These are phyloP conservation scores for Talaromyces sp. DNA, from an alignment of 2,329 filamentous ascomycete genomes.

Conservation along the genomic window DNA sequence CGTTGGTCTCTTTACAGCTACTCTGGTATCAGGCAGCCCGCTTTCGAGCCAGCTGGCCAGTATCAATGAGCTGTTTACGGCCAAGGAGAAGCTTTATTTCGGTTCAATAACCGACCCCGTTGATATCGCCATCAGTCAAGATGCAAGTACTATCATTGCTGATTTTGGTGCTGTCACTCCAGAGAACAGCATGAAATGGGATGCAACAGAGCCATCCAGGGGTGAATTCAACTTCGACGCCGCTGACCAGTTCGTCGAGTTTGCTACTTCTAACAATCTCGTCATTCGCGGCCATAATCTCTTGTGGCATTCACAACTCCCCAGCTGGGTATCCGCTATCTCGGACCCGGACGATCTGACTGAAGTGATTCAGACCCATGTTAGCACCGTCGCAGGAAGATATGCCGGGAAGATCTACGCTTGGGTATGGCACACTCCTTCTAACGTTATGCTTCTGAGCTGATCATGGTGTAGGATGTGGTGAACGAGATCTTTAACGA, in stretches of 20 bases:
- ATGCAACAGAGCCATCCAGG: conserved; percentile 55
- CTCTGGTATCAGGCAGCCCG: background rate
- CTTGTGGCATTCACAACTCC: conserved; percentile 45
- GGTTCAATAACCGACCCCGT: background rate
- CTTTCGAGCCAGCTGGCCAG: background rate
- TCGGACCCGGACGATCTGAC: conserved; percentile 18
- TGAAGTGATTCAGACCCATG: conserved; percentile 18
- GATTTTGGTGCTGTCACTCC: conserved; percentile 65
- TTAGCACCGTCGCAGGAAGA: background rate
- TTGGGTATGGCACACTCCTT: background rate
- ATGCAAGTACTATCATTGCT: conserved; percentile 39
- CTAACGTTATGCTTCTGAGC: background rate
- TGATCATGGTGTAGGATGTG: background rate
- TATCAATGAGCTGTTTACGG: background rate
- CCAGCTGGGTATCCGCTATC: conserved; percentile 17
- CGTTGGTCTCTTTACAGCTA: background rate
- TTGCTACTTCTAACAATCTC: conserved; percentile 38
- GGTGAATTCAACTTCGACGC: conserved; percentile 55
- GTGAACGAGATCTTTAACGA: conserved; percentile 33
- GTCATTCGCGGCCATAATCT: conserved; percentile 61
- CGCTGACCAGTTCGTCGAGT: conserved; percentile 48
- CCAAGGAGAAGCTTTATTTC: background rate
- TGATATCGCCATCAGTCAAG: background rate
- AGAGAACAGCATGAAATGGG: conserved; percentile 62
- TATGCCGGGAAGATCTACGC: background rate